phyloP scores from a whole-genome alignment of 2,329 filamentous ascomycete species.

The Thelonectria rubi region DNA sequence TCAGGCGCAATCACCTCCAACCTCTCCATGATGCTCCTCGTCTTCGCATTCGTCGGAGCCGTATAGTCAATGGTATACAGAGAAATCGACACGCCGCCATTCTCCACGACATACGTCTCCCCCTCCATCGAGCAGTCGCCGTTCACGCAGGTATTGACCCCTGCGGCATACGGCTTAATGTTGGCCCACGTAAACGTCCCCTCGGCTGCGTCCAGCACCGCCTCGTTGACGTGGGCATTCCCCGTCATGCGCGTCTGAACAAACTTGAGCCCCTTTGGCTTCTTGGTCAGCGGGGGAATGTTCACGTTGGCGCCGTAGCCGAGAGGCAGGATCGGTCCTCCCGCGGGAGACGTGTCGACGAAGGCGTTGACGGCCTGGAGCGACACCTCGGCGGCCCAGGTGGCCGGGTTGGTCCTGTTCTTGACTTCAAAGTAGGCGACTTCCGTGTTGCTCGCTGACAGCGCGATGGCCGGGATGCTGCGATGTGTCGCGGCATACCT shows the following conservation, averaged over 20 bases:
- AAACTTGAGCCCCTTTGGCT: slow-evolving; percentile 53
- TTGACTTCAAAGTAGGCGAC: slow-evolving; percentile 51
- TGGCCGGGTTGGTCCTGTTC: slow-evolving; percentile 55
- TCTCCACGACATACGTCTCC: slow-evolving; percentile 58
- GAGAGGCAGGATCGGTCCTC: slow-evolving; percentile 51
- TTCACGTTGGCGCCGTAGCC: slow-evolving; percentile 64
- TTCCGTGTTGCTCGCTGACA: slow-evolving; percentile 55
- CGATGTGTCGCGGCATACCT: slow-evolving; percentile 60
- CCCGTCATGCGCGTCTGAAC: slow-evolving; percentile 59
- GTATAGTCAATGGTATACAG: slow-evolving; percentile 62
- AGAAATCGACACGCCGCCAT: slow-evolving; percentile 53
- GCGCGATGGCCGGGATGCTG: slow-evolving; percentile 59
- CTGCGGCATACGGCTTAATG: slow-evolving; percentile 49
- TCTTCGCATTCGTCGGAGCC: slow-evolving; percentile 49
- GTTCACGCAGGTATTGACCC: slow-evolving; percentile 60
- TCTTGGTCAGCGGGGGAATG: slow-evolving; percentile 54
- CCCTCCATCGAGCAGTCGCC: slow-evolving; percentile 61
- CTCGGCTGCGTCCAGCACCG: slow-evolving; percentile 53
- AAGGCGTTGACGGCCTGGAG: slow-evolving; percentile 56
- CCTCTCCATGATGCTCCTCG: slow-evolving; percentile 38
- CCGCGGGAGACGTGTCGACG: slow-evolving; percentile 48
- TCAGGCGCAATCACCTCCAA: slow-evolving; percentile 13
- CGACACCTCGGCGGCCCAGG: slow-evolving; percentile 52
- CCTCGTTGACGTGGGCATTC: slow-evolving; percentile 56
- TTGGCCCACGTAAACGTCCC: slow-evolving; percentile 55